Evolutionary conservation across 768 basidiomycete genomes (phyloP).

Genomic region (Austroboletus eburneus): DNA sequence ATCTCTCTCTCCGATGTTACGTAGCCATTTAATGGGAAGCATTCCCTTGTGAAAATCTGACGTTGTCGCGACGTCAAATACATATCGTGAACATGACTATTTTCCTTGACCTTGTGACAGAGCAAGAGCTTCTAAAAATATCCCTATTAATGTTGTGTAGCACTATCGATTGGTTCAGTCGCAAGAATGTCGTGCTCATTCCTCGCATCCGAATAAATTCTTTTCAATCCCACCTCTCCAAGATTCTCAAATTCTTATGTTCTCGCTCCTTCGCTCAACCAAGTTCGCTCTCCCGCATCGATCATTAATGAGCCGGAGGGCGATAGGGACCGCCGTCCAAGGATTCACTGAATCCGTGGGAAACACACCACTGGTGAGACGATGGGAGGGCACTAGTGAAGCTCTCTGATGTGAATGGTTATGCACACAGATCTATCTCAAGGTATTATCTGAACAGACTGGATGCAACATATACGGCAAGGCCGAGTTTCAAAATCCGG

Average conservation of each 20-base stretch:
- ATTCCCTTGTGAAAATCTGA: slow-evolving; percentile 23
- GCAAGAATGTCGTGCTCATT: slow-evolving; percentile 22
- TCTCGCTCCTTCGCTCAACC: slow-evolving; percentile 33
- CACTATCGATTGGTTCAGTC: too few species aligned
- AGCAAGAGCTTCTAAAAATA: not conserved
- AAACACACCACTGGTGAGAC: slow-evolving; percentile 84
- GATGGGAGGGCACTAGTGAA: not conserved
- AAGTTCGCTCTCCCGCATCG: slow-evolving; percentile 15
- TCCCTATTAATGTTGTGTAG: too few species aligned
- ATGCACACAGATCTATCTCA: slow-evolving; percentile 67
- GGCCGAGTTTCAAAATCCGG: slow-evolving; percentile 98
- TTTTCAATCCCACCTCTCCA: slow-evolving; percentile 1
- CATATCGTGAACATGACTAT: slow-evolving; percentile 4
- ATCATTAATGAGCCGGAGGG: slow-evolving; percentile 17
- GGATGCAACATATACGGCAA: slow-evolving; percentile 89
- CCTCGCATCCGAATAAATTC: not conserved
- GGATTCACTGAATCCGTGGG: slow-evolving; percentile 89
- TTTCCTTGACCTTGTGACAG: not conserved
- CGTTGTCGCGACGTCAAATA: slow-evolving; percentile 8
- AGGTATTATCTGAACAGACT: slow-evolving; percentile 74
- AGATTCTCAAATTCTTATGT: too few species aligned
- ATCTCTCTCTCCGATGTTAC: slow-evolving; percentile 12
- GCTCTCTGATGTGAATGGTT: slow-evolving; percentile 1
- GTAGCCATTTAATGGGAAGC: slow-evolving; percentile 25
- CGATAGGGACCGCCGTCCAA: slow-evolving; percentile 48